Percentiles rank a stretch among this genome's conserved stretches.
Evolutionary conservation across 805 yeast genomes (phyloP).

Genomic region (Teunomyces atbi): DNA sequence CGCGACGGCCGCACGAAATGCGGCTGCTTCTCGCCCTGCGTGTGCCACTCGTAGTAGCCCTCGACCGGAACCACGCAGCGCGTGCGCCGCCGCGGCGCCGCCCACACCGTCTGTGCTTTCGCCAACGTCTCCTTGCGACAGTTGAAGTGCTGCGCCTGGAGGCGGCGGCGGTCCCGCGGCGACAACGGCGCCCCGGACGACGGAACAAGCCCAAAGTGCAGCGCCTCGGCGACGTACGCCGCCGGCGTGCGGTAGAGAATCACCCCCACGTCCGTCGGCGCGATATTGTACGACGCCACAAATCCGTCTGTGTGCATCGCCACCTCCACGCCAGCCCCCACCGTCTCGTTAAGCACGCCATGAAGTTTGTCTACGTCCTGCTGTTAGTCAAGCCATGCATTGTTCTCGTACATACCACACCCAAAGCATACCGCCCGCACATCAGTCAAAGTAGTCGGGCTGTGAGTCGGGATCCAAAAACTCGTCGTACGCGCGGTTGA

Average conservation of each 20-base stretch:
- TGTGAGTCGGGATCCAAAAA: constrained; percentile 23
- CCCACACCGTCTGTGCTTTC: constrained; percentile 57
- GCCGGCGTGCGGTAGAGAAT: constrained; percentile 12
- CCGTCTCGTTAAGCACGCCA: constrained; percentile 23
- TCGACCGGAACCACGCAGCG: constrained; percentile 77
- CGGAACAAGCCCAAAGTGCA: constrained; percentile 85
- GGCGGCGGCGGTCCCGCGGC: constrained; percentile 29
- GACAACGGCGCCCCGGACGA: constrained; percentile 49
- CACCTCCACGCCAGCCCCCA: constrained; percentile 3
- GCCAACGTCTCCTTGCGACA: constrained; percentile 65
- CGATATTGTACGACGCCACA: constrained; percentile 52
- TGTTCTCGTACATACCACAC: constrained; percentile 31
- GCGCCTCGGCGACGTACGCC: constrained; percentile 40
- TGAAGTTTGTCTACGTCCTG: constrained; percentile 29
- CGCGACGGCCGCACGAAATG: constrained; percentile 60
- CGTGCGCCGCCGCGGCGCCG: constrained; percentile 38
- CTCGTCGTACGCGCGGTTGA: constrained; percentile 38
- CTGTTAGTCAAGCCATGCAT: constrained; percentile 4
- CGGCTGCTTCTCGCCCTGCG: constrained; percentile 51
- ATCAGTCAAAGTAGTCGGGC: constrained; percentile 32
- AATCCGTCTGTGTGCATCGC: constrained; percentile 13
- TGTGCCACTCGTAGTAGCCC: constrained; percentile 87
- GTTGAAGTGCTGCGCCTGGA: constrained; percentile 60
- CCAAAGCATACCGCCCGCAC: constrained; percentile 64
- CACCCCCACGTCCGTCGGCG: constrained; percentile 58